These are phyloP conservation scores for Zymoseptoria passerinii DNA, from an alignment of 2,329 filamentous ascomycete genomes.

Conservation along the genomic window DNA sequence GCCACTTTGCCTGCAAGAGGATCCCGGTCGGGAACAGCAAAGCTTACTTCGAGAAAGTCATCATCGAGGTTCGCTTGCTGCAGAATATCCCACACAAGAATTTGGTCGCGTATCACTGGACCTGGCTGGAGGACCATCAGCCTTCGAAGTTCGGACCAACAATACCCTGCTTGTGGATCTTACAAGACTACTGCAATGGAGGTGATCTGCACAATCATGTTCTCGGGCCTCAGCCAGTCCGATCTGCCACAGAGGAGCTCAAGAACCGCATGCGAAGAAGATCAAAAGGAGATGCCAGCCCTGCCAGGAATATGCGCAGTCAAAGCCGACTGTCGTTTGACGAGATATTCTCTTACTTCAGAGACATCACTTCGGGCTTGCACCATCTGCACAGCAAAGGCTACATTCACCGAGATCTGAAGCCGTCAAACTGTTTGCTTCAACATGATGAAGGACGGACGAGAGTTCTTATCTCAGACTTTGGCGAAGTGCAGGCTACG, in stretches of 20 bases:
- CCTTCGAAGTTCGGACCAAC: slow-evolving; percentile 78
- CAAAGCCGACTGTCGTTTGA: slow-evolving; percentile 63
- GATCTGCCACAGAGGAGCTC: slow-evolving; percentile 63
- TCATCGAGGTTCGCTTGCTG: slow-evolving; percentile 86
- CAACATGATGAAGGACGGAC: slow-evolving; percentile 61
- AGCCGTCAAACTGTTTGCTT: slow-evolving; percentile 89
- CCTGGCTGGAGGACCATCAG: slow-evolving; percentile 87
- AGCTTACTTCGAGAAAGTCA: slow-evolving; percentile 86
- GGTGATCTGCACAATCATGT: slow-evolving; percentile 87
- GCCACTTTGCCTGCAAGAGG: slow-evolving; percentile 91
- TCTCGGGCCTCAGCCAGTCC: slow-evolving; percentile 65
- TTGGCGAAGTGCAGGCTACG: slow-evolving; percentile 88
- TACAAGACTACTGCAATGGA: slow-evolving; percentile 94
- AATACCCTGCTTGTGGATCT: slow-evolving; percentile 90
- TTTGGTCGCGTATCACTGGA: slow-evolving; percentile 90
- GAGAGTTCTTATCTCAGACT: slow-evolving; percentile 87
- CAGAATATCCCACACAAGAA: slow-evolving; percentile 91
- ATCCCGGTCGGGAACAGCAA: slow-evolving; percentile 89
- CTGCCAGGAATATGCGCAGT: slow-evolving; percentile 44
- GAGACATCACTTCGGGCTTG: slow-evolving; percentile 85
- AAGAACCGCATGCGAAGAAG: slow-evolving; percentile 79
- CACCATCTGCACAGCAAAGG: slow-evolving; percentile 83
- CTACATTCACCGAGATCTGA: slow-evolving; percentile 93
- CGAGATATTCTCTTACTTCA: slow-evolving; percentile 94
- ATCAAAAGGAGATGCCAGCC: slow-evolving; percentile 68